A percentile compares a stretch with the other conserved stretches of the same genome.
phyloP scores from a whole-genome alignment of 2,329 filamentous ascomycete genomes.

The Raffaelea albimanens region DNA sequence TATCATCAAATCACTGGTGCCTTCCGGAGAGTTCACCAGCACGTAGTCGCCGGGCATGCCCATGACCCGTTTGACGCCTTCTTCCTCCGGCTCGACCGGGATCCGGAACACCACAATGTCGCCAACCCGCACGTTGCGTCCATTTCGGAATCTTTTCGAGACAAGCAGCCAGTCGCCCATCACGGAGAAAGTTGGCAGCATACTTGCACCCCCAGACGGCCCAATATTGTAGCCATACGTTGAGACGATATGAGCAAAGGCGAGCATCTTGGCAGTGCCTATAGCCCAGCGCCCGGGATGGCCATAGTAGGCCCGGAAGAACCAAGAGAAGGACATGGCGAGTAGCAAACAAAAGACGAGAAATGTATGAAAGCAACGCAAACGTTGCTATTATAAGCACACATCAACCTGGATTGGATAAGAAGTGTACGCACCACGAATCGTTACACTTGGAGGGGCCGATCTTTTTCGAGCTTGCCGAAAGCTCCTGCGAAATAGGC shows the following conservation, averaged over 20 bases:
- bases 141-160: conserved; percentile 57
- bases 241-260: conserved; percentile 39
- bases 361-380: too few species aligned
- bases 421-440: too few species aligned
- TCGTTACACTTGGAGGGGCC: too few species aligned
- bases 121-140: conserved; percentile 59
- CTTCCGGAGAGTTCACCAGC: conserved; percentile 50
- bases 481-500: neutral
- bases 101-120: conserved; percentile 75
- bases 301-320: conserved; percentile 21
- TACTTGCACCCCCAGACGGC: conserved; percentile 63
- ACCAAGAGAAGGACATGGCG: conserved; percentile 14
- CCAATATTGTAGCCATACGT: conserved; percentile 55
- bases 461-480: neutral
- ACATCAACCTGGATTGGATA: too few species aligned
- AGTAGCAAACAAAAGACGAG: too few species aligned
- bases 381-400: too few species aligned
- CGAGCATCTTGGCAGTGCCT: conserved; percentile 35
- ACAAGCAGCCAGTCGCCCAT: conserved; percentile 61
- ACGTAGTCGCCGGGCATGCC: conserved; percentile 73
- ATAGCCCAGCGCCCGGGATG: conserved; percentile 33
- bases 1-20: conserved; percentile 45
- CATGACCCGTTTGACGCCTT: conserved; percentile 70
- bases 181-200: conserved; percentile 75
- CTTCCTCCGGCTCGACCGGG: conserved; percentile 51